A percentile compares a stretch with the other conserved stretches of the same genome.
These are phyloP conservation scores for Raffaelea ambrosiae DNA, from an alignment of 2,329 filamentous ascomycete species.

Conservation along the genomic window DNA sequence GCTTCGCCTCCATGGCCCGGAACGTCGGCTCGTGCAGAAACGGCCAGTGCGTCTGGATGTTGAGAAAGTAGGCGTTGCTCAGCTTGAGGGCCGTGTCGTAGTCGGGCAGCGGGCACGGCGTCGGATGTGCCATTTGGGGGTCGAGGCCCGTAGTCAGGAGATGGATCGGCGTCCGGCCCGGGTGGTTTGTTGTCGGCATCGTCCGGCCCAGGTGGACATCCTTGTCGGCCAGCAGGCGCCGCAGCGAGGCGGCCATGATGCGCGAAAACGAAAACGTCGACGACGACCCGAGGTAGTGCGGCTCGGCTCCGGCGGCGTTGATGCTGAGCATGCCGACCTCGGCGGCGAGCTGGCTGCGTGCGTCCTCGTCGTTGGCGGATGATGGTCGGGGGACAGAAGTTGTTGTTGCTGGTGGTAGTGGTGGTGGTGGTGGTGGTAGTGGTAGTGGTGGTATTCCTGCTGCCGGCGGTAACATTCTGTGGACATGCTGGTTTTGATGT, in stretches of 20 bases:
- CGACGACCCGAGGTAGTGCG: slow-evolving; percentile 27
- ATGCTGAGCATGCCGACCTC: slow-evolving; percentile 23
- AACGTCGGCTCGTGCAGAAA: slow-evolving; percentile 22
- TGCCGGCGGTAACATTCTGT: no score
- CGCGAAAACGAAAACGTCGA: slow-evolving; percentile 24
- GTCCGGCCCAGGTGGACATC: no score
- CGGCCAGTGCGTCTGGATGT: slow-evolving; percentile 24
- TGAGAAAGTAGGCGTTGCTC: slow-evolving; percentile 22
- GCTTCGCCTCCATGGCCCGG: slow-evolving; percentile 2
- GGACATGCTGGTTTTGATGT: no score
- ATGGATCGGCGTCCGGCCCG: no score
- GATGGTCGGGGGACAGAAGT: no score
- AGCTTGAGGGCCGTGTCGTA: slow-evolving; percentile 11
- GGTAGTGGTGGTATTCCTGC: no score
- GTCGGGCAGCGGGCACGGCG: slow-evolving; percentile 10
- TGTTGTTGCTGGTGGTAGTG: no score
- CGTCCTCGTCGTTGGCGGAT: background rate
- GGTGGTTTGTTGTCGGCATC: no score
- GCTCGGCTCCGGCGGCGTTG: slow-evolving; percentile 22
- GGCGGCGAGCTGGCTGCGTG: slow-evolving; percentile 11
- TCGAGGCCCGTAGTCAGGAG: background rate
- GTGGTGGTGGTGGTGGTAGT: no score
- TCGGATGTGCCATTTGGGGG: no score
- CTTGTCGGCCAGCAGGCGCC: background rate
- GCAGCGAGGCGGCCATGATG: slow-evolving; percentile 17